Evolutionary conservation across 108 stramenopile species (phyloP).

Genomic region (Conticribra weissflogii): DNA sequence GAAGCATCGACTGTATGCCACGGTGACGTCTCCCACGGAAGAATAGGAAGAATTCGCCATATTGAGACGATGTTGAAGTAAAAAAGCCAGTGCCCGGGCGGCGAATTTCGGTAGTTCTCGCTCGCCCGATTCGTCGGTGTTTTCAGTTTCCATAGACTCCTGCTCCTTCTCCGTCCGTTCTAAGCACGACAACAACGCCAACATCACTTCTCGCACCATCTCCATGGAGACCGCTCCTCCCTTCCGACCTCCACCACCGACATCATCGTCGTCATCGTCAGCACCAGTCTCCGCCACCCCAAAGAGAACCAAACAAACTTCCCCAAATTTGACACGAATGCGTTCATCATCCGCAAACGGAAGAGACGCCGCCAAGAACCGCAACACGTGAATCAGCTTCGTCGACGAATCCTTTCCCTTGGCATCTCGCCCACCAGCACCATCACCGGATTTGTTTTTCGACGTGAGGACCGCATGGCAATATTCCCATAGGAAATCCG

Average conservation of each 20-base stretch:
- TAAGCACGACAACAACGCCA: slow-evolving; percentile 51
- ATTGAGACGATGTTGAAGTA: slow-evolving; percentile 58
- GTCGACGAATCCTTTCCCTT: slow-evolving; percentile 8
- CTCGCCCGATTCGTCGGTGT: background rate
- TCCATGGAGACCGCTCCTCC: slow-evolving; percentile 36
- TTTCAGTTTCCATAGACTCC: background rate
- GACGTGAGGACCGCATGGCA: slow-evolving; percentile 21
- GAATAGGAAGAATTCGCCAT: slow-evolving; percentile 42
- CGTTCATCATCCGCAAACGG: slow-evolving; percentile 48
- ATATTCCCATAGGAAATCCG: slow-evolving; percentile 39
- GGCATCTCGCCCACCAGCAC: too few species aligned
- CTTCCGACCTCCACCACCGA: slow-evolving; percentile 11
- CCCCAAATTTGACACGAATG: slow-evolving; percentile 54
- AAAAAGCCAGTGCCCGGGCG: slow-evolving; percentile 63
- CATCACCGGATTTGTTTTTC: too few species aligned
- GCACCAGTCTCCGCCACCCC: too few species aligned
- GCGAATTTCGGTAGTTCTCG: slow-evolving; percentile 50
- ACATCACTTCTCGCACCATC: slow-evolving; percentile 49
- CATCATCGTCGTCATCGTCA: slow-evolving; percentile 16
- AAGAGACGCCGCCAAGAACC: slow-evolving; percentile 41
- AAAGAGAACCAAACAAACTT: slow-evolving; percentile 50
- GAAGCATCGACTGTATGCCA: slow-evolving; percentile 56
- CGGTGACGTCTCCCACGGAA: slow-evolving; percentile 32
- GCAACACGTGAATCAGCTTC: slow-evolving; percentile 31
- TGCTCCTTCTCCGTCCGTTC: slow-evolving; percentile 28